phyloP scores from a whole-genome alignment of 75 land plant species.

The Pseudotsuga menziesii region DNA sequence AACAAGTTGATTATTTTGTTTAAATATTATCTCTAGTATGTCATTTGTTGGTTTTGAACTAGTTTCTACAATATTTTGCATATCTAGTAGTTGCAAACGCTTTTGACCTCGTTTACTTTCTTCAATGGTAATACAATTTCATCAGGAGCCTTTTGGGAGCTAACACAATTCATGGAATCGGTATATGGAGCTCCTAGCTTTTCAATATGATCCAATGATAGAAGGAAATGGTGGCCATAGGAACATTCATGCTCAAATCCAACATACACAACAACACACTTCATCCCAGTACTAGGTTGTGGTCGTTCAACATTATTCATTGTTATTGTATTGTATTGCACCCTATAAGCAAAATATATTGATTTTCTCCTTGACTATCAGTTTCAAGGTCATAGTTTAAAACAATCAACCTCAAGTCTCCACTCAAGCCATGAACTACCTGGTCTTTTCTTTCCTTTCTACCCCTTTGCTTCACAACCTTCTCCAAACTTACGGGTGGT shows the following conservation, averaged over 20 bases:
- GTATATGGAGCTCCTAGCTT: conserved; percentile 43
- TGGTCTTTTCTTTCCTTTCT: conserved; percentile 22
- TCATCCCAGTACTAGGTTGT: conserved; percentile 15
- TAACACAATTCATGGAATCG: conserved; percentile 3
- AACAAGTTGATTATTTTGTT: conserved; percentile 12
- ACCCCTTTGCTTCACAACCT: conserved; percentile 26
- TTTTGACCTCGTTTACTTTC: conserved; percentile 17
- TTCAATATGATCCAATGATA: conserved; percentile 62
- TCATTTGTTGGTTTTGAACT: conserved; percentile 9
- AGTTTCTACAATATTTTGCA: neutral
- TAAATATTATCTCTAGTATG: conserved; percentile 1
- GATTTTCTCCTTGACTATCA: conserved; percentile 16
- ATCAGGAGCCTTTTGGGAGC: conserved; percentile 7
- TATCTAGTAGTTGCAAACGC: neutral
- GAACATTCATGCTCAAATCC: conserved; percentile 99
- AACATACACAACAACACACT: conserved; percentile 48
- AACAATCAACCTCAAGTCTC: conserved; percentile 9
- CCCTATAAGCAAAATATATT: conserved; percentile 43
- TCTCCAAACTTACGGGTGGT: conserved; percentile 24
- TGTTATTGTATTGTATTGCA: conserved; percentile 37
- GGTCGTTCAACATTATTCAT: conserved; percentile 11
- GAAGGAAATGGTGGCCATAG: conserved; percentile 84
- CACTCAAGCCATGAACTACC: conserved; percentile 15
- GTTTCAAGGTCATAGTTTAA: conserved; percentile 8
- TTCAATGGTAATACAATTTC: conserved; percentile 15